A percentile compares a stretch with the other conserved stretches of the same genome.
phyloP scores from a whole-genome alignment of 169 alveolate species.

The Plasmodium knowlesi region DNA sequence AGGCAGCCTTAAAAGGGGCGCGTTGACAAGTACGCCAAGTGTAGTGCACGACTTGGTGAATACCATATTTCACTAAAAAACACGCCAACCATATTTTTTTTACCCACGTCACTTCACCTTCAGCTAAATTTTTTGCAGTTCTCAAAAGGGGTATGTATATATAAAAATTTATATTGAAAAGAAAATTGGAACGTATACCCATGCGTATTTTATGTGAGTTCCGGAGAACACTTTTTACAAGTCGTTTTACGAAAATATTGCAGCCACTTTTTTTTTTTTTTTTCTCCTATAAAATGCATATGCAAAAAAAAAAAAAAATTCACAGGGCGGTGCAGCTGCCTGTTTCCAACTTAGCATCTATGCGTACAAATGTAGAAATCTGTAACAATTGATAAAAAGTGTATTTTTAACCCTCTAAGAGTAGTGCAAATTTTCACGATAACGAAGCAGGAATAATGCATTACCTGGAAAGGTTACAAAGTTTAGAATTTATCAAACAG shows the following conservation, averaged over 20 bases:
- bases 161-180: neutral
- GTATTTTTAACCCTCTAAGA: neutral
- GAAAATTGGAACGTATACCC: neutral
- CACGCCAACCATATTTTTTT: neutral
- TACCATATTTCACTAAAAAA: neutral
- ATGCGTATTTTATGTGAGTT: neutral
- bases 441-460: neutral
- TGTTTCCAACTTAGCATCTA: neutral
- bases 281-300: too few relatives aligned
- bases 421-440: neutral
- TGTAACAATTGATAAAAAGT: neutral
- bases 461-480: neutral
- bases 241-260: neutral
- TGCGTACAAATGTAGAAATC: neutral
- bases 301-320: neutral
- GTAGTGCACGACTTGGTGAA: neutral
- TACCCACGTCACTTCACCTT: neutral
- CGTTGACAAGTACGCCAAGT: neutral
- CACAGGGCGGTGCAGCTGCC: neutral
- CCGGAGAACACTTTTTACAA: neutral
- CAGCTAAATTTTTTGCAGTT: neutral
- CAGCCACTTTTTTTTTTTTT: neutral
- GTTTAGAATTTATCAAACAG: neutral
- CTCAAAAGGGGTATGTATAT: neutral
- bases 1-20: neutral